These are phyloP conservation scores for Veloboletus limbatus DNA, from an alignment of 1,284 basidiomycete genomes.

Conservation along the genomic window DNA sequence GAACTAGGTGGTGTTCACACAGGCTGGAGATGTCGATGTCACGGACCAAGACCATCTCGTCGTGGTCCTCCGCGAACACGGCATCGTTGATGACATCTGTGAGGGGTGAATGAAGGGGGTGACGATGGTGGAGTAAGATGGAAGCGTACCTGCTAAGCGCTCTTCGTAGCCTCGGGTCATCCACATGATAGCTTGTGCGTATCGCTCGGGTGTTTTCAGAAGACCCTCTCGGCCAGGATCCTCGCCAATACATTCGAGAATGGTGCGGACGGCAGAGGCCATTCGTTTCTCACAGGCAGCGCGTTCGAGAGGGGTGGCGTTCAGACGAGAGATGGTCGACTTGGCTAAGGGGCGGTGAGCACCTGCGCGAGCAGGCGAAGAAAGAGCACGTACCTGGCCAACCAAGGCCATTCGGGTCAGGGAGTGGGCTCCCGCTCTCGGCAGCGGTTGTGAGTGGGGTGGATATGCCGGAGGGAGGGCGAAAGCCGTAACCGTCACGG, in stretches of 20 bases:
- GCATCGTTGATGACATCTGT: constrained; percentile 98
- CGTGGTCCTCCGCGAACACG: constrained; percentile 98
- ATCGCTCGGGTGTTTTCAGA: constrained; percentile 88
- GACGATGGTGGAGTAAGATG: constrained; percentile 12
- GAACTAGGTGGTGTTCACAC: constrained; percentile 98
- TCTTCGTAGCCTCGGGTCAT: constrained; percentile 99
- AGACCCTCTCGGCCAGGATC: constrained; percentile 95
- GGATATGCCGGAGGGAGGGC: constrained; percentile 61
- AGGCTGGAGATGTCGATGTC: constrained; percentile 98
- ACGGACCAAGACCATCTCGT: constrained; percentile 98
- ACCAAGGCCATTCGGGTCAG: constrained; percentile 85
- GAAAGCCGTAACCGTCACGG: constrained; percentile 81
- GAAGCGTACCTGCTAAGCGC: constrained; percentile 69
- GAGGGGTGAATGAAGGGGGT: constrained; percentile 8
- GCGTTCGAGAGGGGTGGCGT: constrained; percentile 74
- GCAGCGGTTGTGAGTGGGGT: constrained; percentile 49
- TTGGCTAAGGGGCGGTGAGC: constrained; percentile 59
- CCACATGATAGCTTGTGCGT: constrained; percentile 97
- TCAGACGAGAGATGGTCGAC: constrained; percentile 81
- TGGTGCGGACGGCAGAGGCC: constrained; percentile 81
- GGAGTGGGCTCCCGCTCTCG: constrained; percentile 47
- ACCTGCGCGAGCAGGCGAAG: not conserved
- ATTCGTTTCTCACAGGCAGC: constrained; percentile 75
- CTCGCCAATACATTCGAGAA: constrained; percentile 97
- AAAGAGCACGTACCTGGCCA: constrained; percentile 75